Evolutionary conservation across 345 rosid species (phyloP).

Genomic region (Clausena lansium): DNA sequence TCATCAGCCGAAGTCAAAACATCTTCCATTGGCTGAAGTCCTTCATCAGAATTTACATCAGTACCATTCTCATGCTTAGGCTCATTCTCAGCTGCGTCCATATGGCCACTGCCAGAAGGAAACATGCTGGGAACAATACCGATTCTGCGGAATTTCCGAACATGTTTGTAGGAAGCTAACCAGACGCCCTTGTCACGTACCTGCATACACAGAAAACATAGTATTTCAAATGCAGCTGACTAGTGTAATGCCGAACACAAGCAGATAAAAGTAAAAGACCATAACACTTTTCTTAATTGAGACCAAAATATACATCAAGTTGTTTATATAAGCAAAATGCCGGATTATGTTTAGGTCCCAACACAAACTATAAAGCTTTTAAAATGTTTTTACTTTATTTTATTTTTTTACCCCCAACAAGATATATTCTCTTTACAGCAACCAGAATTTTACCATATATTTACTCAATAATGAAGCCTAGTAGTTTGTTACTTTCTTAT

Average conservation of each 20-base stretch:
- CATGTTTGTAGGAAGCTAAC: constrained; percentile 76
- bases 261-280: not conserved
- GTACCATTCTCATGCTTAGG: constrained; percentile 32
- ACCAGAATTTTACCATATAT: not conserved
- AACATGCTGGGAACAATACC: constrained; percentile 74
- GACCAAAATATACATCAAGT: not conserved
- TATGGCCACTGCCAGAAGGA: constrained; percentile 59
- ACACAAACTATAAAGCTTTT: not conserved
- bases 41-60: constrained; percentile 31
- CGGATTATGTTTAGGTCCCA: not conserved
- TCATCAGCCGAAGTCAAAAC: constrained; percentile 29
- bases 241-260: not conserved
- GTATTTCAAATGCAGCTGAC: not conserved
- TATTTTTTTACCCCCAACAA: not conserved
- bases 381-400: not conserved
- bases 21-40: constrained; percentile 19
- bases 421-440: not conserved
- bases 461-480: not conserved
- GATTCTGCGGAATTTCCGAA: constrained; percentile 41
- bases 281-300: not conserved
- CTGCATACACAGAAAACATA: constrained; percentile 32
- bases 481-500: not conserved
- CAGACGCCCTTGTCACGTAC: constrained; percentile 69
- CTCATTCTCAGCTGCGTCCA: constrained; percentile 23
- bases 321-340: not conserved